Evolutionary conservation across 352 stramenopile species (phyloP).

Genomic region (Globisporangium cystogenes): DNA sequence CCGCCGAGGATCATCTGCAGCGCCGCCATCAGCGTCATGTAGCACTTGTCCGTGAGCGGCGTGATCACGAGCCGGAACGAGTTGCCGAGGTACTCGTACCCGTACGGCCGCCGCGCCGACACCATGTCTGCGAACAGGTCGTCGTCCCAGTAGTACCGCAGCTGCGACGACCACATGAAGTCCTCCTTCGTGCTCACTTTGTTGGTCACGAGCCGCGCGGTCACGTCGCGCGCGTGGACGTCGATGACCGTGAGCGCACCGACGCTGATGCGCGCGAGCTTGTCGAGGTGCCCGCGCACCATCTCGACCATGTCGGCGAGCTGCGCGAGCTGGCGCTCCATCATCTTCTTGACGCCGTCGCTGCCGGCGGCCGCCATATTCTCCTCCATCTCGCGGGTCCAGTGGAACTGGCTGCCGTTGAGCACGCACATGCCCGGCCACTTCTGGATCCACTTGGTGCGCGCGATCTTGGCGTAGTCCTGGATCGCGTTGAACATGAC

Average conservation of each 20-base stretch:
- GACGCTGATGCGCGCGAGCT: constrained; percentile 89
- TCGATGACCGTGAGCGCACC: constrained; percentile 94
- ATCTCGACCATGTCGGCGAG: constrained; percentile 95
- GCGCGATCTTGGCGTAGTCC: constrained; percentile 87
- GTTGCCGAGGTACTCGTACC: constrained; percentile 95
- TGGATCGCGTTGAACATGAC: constrained; percentile 90
- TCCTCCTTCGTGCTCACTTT: constrained; percentile 87
- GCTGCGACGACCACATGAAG: constrained; percentile 93
- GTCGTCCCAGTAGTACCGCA: constrained; percentile 93
- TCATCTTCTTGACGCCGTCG: constrained; percentile 88
- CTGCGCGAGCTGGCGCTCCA: constrained; percentile 86
- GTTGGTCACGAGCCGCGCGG: constrained; percentile 77
- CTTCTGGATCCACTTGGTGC: constrained; percentile 95
- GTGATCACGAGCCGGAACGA: constrained; percentile 94
- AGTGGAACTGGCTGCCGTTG: constrained; percentile 94
- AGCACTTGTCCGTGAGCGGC: constrained; percentile 94
- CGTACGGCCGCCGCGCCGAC: constrained; percentile 86
- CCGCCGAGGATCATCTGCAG: constrained; percentile 94
- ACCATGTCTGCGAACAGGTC: constrained; percentile 90
- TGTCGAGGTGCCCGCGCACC: constrained; percentile 84
- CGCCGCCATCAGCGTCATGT: constrained; percentile 94
- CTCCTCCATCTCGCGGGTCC: constrained; percentile 93
- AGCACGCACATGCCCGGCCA: constrained; percentile 93
- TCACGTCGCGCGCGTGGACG: constrained; percentile 93
- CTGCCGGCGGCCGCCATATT: constrained; percentile 73